Evolutionary conservation across 2,329 filamentous ascomycete genomes (phyloP).

Genomic region (Tolypocladium endophyticum): DNA sequence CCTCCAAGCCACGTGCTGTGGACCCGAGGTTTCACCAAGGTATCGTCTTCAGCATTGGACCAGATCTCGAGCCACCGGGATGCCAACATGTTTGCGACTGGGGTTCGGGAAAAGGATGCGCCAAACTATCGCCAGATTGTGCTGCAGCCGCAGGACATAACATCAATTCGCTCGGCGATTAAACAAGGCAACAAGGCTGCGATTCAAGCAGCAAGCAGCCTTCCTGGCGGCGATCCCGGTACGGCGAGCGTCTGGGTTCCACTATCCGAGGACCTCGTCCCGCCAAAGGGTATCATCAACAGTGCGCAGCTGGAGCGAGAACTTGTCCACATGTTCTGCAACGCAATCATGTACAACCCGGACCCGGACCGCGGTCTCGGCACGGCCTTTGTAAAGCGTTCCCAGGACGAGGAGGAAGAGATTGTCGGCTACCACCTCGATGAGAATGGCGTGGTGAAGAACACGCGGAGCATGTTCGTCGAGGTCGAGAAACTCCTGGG

Average conservation of each 20-base stretch:
- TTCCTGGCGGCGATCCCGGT: conserved; percentile 48
- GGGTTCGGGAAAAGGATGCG: conserved; percentile 63
- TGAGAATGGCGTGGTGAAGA: conserved; percentile 79
- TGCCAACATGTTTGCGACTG: conserved; percentile 69
- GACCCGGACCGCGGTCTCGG: conserved; percentile 65
- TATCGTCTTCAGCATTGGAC: conserved; percentile 62
- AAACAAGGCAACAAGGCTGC: conserved; percentile 60
- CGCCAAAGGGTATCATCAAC: conserved; percentile 86
- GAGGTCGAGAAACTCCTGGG: conserved; percentile 73
- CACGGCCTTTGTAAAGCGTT: conserved; percentile 42
- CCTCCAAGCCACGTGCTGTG: conserved; percentile 61
- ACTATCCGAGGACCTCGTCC: conserved; percentile 65
- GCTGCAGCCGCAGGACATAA: conserved; percentile 65
- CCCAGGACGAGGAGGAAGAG: conserved; percentile 32
- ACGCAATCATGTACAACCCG: conserved; percentile 96
- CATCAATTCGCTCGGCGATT: conserved; percentile 65
- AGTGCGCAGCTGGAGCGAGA: conserved; percentile 87
- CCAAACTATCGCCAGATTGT: conserved; percentile 68
- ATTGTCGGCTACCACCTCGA: conserved; percentile 55
- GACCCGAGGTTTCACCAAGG: conserved; percentile 65
- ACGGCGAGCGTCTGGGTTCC: conserved; percentile 53
- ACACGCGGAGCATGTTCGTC: conserved; percentile 81
- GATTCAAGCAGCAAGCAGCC: conserved; percentile 46
- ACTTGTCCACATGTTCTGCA: conserved; percentile 92
- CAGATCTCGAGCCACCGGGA: conserved; percentile 68